phyloP scores from a whole-genome alignment of 2,329 filamentous ascomycete genomes.

The Diaporthe destruens region DNA sequence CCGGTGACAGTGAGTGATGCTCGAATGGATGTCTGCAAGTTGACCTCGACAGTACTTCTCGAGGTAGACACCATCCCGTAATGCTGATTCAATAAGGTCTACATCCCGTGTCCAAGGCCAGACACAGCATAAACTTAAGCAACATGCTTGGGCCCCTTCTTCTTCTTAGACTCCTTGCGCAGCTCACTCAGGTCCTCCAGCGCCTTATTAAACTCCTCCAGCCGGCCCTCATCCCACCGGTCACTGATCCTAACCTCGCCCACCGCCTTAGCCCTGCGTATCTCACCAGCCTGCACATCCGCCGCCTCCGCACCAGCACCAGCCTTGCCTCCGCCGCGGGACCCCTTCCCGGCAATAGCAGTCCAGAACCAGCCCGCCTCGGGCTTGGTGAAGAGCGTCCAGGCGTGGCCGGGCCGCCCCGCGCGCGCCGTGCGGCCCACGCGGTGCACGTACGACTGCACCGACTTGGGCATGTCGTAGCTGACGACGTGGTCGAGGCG shows the following conservation, averaged over 20 bases:
- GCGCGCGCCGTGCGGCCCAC: slow-evolving; percentile 92
- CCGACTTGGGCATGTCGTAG: slow-evolving; percentile 88
- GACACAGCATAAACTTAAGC: neutral
- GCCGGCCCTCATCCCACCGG: slow-evolving; percentile 61
- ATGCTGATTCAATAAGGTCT: neutral
- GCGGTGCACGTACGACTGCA: slow-evolving; percentile 89
- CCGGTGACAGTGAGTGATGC: too few species aligned
- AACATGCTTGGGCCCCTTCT: neutral
- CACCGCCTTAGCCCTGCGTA: slow-evolving; percentile 60
- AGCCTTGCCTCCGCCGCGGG: slow-evolving; percentile 48
- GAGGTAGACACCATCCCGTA: neutral
- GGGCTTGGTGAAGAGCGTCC: slow-evolving; percentile 85
- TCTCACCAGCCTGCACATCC: slow-evolving; percentile 38
- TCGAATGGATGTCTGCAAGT: too few species aligned
- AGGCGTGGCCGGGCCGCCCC: slow-evolving; percentile 80
- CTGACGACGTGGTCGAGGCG: slow-evolving; percentile 88
- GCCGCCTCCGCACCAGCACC: slow-evolving; percentile 51
- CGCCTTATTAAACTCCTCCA: slow-evolving; percentile 66
- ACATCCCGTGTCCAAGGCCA: neutral
- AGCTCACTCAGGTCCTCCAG: slow-evolving; percentile 66
- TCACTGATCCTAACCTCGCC: slow-evolving; percentile 60
- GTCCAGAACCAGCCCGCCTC: slow-evolving; percentile 95
- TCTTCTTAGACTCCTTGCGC: slow-evolving; percentile 40
- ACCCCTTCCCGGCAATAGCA: slow-evolving; percentile 74
- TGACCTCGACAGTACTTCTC: too few species aligned